These are phyloP conservation scores for Xylaria polymorpha DNA, from an alignment of 2,329 filamentous ascomycete genomes.

Conservation along the genomic window DNA sequence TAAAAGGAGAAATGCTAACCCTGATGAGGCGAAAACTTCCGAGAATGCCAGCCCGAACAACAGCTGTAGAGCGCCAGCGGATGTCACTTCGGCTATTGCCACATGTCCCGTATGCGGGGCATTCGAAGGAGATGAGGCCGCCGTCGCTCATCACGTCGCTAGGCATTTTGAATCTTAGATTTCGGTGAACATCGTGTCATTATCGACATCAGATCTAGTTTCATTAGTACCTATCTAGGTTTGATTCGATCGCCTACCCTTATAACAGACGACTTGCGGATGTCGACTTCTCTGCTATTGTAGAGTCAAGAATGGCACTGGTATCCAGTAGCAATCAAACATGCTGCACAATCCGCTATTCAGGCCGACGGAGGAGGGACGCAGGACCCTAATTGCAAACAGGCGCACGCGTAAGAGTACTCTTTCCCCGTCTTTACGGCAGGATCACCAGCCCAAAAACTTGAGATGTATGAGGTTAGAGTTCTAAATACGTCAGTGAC, in stretches of 20 bases:
- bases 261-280: not conserved
- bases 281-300: not conserved
- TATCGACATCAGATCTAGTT: not conserved
- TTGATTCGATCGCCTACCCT: not conserved
- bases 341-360: not conserved
- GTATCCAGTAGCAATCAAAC: not conserved
- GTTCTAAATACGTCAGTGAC: not conserved
- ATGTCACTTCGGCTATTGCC: constrained; percentile 48
- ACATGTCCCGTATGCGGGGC: constrained; percentile 73
- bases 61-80: constrained; percentile 26
- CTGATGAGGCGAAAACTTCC: constrained; percentile 28
- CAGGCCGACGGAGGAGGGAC: not conserved
- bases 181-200: not conserved
- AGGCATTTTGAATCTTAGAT: constrained; percentile 60
- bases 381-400: not conserved
- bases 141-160: constrained; percentile 75
- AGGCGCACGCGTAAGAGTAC: not conserved
- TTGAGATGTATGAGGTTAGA: not conserved
- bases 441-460: not conserved
- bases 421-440: not conserved
- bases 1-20: constrained; percentile 40
- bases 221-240: not conserved
- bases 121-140: constrained; percentile 76
- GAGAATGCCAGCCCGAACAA: constrained; percentile 29
- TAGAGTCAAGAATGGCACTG: not conserved